Conservation (phyloP, 805 yeast genomes). For the Blastobotrys americana region DNA sequence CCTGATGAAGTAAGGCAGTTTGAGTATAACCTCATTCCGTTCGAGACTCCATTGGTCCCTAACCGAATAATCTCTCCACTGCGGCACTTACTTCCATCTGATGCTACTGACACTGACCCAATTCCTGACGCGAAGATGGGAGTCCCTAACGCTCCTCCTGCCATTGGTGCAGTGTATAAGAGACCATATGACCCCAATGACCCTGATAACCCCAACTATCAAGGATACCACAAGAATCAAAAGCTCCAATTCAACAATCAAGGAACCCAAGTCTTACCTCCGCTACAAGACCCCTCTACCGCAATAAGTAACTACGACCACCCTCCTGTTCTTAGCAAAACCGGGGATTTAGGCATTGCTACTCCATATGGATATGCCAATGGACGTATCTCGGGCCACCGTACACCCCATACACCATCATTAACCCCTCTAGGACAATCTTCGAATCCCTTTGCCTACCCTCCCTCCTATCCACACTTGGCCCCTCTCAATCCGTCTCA, state of each 20-base stretch:
- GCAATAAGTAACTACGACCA: neutral
- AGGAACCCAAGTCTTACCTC: slow-evolving; percentile 2
- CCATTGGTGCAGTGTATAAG: slow-evolving; percentile 82
- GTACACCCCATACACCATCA: neutral
- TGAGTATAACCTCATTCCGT: slow-evolving; percentile 42
- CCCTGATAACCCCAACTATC: slow-evolving; percentile 40
- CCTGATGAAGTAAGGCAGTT: slow-evolving; percentile 89
- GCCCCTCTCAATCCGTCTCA: too few relatives aligned
- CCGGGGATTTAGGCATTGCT: neutral
- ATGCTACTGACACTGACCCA: slow-evolving; percentile 64
- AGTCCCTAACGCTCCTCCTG: slow-evolving; percentile 85
- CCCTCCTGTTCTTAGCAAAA: slow-evolving; percentile 6
- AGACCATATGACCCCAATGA: slow-evolving; percentile 70
- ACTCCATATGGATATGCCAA: neutral
- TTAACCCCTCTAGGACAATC: neutral
- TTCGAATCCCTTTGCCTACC: neutral
- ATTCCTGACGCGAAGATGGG: slow-evolving; percentile 79
- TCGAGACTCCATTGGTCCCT: slow-evolving; percentile 73
- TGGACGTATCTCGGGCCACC: neutral
- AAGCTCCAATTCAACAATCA: neutral
- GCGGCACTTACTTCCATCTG: slow-evolving; percentile 64
- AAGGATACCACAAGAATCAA: slow-evolving; percentile 44
- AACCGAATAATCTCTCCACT: slow-evolving; percentile 77
- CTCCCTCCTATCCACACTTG: too few relatives aligned
- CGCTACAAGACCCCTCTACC: neutral